Conservation (phyloP, 257 asterid species). For the Nicotiana noctiflora region DNA sequence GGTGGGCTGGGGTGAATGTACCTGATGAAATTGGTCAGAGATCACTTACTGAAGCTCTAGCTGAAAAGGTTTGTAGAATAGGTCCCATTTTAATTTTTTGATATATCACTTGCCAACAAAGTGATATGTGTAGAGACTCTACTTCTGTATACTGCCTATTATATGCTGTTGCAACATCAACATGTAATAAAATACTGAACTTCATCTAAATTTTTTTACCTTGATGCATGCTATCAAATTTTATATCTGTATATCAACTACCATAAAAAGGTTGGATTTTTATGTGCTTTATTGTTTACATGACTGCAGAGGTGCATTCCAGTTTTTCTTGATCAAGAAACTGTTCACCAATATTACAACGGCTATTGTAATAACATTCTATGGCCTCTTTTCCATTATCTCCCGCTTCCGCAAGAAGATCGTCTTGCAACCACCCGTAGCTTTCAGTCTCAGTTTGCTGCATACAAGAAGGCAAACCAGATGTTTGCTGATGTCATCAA, state of each 20-base stretch:
- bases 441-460: conserved; percentile 83
- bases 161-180: background rate
- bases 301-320: conserved; percentile 75
- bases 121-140: background rate
- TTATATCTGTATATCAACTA: background rate
- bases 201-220: background rate
- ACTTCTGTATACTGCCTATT: background rate
- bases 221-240: background rate
- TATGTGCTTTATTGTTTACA: background rate
- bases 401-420: conserved; percentile 87
- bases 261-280: background rate
- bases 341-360: conserved; percentile 73
- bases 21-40: conserved; percentile 80
- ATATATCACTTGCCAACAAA: conserved; percentile 3
- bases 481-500: conserved; percentile 84
- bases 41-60: conserved; percentile 73
- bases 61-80: conserved; percentile 56
- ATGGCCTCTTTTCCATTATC: conserved; percentile 93
- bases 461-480: conserved; percentile 78
- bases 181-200: background rate
- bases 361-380: conserved; percentile 88
- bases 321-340: conserved; percentile 77
- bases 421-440: conserved; percentile 90
- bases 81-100: background rate
- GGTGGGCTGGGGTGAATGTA: conserved; percentile 98